Evolutionary conservation across 192 early-diverging fungal species (phyloP).

Genomic region (Lobulomyces angularis): DNA sequence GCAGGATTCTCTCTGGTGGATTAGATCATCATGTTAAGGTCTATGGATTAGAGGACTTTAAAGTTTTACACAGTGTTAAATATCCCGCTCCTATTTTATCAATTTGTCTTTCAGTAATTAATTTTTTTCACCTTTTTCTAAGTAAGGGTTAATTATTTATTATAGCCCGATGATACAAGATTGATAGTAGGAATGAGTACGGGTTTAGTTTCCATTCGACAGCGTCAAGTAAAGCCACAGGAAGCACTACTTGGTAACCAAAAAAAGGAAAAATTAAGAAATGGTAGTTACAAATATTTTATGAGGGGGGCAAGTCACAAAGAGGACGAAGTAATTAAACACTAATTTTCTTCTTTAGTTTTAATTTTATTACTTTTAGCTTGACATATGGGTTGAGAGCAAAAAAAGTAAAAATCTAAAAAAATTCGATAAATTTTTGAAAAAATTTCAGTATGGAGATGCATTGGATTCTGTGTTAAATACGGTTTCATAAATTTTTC

Average conservation of each 20-base stretch:
- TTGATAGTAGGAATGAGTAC: constrained; percentile 86
- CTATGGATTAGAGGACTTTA: constrained; percentile 75
- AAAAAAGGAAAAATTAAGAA: constrained; percentile 29
- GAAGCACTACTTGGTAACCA: constrained; percentile 36
- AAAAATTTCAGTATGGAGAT: constrained; percentile 74
- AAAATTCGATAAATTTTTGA: constrained; percentile 72
- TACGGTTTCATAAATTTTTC: constrained; percentile 27
- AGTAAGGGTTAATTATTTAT: constrained; percentile 2
- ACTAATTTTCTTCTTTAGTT: constrained; percentile 9
- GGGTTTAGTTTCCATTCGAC: constrained; percentile 75
- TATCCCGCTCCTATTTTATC: constrained; percentile 85
- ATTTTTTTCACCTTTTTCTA: constrained; percentile 4
- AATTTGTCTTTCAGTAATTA: constrained; percentile 68
- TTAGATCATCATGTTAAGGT: constrained; percentile 96
- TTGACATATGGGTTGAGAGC: constrained; percentile 68
- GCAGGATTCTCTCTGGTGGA: constrained; percentile 74
- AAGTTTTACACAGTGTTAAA: constrained; percentile 73
- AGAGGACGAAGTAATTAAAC: constrained; percentile 27
- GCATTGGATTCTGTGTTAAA: constrained; percentile 77
- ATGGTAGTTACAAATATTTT: constrained; percentile 62
- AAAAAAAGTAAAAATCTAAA: constrained; percentile 47
- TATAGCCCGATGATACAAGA: constrained; percentile 69
- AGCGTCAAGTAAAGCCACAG: constrained; percentile 62
- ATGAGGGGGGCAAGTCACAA: constrained; percentile 43
- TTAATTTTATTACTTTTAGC: constrained; percentile 17